Evolutionary conservation across 495 filamentous ascomycete species (phyloP), one percentile per base, ranked within the genome.

Genomic region (Podospora pseudopauciseta): DNA sequence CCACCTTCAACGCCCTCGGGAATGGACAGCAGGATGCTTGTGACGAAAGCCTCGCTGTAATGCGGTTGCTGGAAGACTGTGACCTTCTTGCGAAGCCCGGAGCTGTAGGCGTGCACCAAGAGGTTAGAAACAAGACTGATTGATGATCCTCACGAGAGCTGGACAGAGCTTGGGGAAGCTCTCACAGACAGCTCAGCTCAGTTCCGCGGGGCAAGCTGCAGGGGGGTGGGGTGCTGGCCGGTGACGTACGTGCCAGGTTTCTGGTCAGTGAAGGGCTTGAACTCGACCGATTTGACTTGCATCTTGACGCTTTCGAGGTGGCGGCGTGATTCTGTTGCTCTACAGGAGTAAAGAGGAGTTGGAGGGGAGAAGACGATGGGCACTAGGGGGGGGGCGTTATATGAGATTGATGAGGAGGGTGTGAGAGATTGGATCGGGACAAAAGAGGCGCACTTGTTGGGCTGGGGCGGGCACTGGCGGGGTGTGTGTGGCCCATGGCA

Each of bases 51-150:
- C 79, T 99, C 96, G 81, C 91, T 92, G 85, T 99, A 99, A 78
- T 99, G 86, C 62, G 89, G 86, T 80, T 97, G 85, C 79, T 99
- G 92, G 86, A 99, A 99, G 77, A 97, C 90, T 77, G 90, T 92
- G 80, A 98, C 96, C 87, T 97, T 99, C 83, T 99, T 99, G 70
- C 95, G 92, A 73, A 99, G 90, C 74, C 95, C 95, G 70, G 95
- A 99, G 73, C 95, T 98, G 63, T 32, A 59, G 56, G 3, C 59
- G 23, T n/a, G 23, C n/a, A 58, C 55, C 7, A 9, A 2, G n/a
- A 59, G 55, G 60, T 66, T 39, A 63, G 55, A 58, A 54, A 56
- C 34, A 49, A 44, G 27, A 62, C 32, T 44, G 65, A 62, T 44
- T 44, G 64, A 63, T n/a, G 11, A 53, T 3, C 13, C 39, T 49